These are phyloP conservation scores for Malus domestica DNA, from an alignment of 306 rosid species.

Conservation along the genomic window ASM211411v1 NC_041791.1:355501-356000, in stretches of 20 bases:
- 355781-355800: not conserved
- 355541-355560: not conserved
- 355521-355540: not conserved
- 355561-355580: constrained; percentile 50
- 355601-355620: constrained; percentile 93
- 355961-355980: not conserved
- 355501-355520: no score
- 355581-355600: constrained; percentile 98
- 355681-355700: constrained; percentile 79
- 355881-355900: not conserved
- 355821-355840: not conserved
- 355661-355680: constrained; percentile 83
- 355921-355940: not conserved
- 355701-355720: constrained; percentile 84
- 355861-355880: not conserved
- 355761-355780: constrained; percentile 26
- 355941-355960: not conserved
- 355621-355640: constrained; percentile 92
- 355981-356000: not conserved
- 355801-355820: not conserved
- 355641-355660: constrained; percentile 84
- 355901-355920: not conserved
- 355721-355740: constrained; percentile 76
- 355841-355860: not conserved
- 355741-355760: constrained; percentile 76